Evolutionary conservation across 2,329 filamentous ascomycete genomes (phyloP).

Genomic region (Tolypocladium amazonense): DNA sequence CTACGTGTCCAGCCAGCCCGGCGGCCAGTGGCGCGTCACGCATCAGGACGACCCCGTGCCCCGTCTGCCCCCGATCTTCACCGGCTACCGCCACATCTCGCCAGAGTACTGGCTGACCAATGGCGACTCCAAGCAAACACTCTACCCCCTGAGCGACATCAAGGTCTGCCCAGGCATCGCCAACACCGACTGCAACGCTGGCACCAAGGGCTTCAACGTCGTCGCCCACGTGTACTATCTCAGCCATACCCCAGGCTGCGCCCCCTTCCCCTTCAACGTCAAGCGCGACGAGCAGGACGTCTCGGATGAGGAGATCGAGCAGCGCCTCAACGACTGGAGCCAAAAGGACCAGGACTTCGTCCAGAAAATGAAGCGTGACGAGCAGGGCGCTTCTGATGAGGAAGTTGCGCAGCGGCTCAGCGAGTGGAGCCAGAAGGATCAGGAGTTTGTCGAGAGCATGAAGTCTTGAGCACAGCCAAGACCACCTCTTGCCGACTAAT

Average conservation of each 20-base stretch:
- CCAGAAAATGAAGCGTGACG: slow-evolving; percentile 14
- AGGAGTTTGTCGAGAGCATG: slow-evolving; percentile 16
- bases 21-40: slow-evolving; percentile 52
- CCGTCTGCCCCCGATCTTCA: slow-evolving; percentile 48
- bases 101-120: slow-evolving; percentile 57
- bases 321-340: slow-evolving; percentile 24
- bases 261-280: slow-evolving; percentile 11
- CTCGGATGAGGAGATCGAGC: slow-evolving; percentile 26
- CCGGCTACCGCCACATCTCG: slow-evolving; percentile 55
- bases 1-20: slow-evolving; percentile 42
- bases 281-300: slow-evolving; percentile 12
- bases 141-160: slow-evolving; percentile 29
- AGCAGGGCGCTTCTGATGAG: slow-evolving; percentile 15
- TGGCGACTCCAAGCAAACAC: slow-evolving; percentile 18
- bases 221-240: slow-evolving; percentile 40
- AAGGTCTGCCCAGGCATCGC: slow-evolving; percentile 36
- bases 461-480: slow-evolving; percentile 1
- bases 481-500: too few species aligned
- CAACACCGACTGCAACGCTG: slow-evolving; percentile 40
- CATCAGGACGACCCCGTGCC: slow-evolving; percentile 59
- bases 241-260: slow-evolving; percentile 29
- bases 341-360: slow-evolving; percentile 22
- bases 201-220: slow-evolving; percentile 31
- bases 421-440: slow-evolving; percentile 23
- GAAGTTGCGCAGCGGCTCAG: slow-evolving; percentile 27